Evolutionary conservation across 305 asterid genomes (phyloP), one percentile per base, ranked within the genome.

Genomic region (Fraxinus latifolia): DNA sequence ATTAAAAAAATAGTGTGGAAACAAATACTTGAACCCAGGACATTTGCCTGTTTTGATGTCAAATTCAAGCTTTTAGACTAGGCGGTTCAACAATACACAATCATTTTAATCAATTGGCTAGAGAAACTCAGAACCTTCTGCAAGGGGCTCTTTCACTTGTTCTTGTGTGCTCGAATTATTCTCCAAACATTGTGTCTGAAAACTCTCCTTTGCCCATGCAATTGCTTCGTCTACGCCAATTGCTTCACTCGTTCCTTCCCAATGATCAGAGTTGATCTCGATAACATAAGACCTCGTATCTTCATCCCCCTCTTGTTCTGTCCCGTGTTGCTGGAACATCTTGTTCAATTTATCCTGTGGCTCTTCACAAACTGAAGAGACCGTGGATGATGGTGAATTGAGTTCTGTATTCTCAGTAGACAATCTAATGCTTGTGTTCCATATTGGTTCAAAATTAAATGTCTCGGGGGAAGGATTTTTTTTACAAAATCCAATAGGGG

Each of bases 201-300:
- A 94, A 87, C 89, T 92, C 91, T 90, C 97, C 82, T 91, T 94
- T 0, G 93, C 98, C 97, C 97, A 94, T 0, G 96, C 98, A 77
- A 92, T 92, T 9, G 98, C 97, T 83, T 94, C 98, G 86, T 92
- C 94, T 0, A 94, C 90, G 36, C 91, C 93, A 25, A 90, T 91
- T 17, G 95, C 88, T 78, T 94, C 95, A 19, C 87, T 88, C 2
- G 84, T 73, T 39, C 83, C 92, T 21, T 90, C 96, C 81, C 88
- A 86, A 77, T 82, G 72, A n/a, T 85, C 92, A 8, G 91, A 86
- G 77, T 83, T 90, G 87, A 94, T 91, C 88, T 94, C 95, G 70
- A 92, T 92, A 31, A 92, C 95, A 87, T 91, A 92, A 9, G 96
- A 92, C 83, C 92, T 89, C 91, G 86, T 85, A 15, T 55, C 89